phyloP scores from a whole-genome alignment of 805 yeast species.

The Vanderwaltozyma polyspora region DNA sequence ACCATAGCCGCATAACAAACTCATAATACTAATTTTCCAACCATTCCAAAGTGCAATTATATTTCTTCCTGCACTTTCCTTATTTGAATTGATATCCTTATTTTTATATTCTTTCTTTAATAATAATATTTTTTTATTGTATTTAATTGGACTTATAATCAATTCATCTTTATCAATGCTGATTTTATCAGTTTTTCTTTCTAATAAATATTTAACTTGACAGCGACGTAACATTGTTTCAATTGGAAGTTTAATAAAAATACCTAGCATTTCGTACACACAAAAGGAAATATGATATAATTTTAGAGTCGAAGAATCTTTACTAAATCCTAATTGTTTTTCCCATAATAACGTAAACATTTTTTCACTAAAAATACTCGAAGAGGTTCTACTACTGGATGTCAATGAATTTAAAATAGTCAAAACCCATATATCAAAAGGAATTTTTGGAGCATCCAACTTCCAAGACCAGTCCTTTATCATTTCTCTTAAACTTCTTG shows the following conservation, averaged over 20 bases:
- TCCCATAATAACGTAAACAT: slow-evolving; percentile 3
- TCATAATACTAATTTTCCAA: slow-evolving; percentile 79
- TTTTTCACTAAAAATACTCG: slow-evolving; percentile 36
- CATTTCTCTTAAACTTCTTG: slow-evolving; percentile 63
- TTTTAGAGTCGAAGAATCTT: slow-evolving; percentile 45
- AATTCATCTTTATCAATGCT: slow-evolving; percentile 30
- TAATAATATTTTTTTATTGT: slow-evolving; percentile 26
- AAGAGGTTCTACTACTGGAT: slow-evolving; percentile 16
- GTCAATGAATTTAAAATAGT: slow-evolving; percentile 55
- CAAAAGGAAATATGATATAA: slow-evolving; percentile 32
- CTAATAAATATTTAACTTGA: slow-evolving; percentile 56
- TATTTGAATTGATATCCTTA: background rate
- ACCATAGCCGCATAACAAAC: slow-evolving; percentile 78
- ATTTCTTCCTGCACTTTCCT: background rate
- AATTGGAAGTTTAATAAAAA: slow-evolving; percentile 70
- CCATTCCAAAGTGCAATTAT: slow-evolving; percentile 57
- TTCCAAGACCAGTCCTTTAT: slow-evolving; percentile 35
- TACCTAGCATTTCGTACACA: slow-evolving; percentile 32
- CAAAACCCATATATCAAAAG: slow-evolving; percentile 52
- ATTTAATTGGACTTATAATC: slow-evolving; percentile 48
- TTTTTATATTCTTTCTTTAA: background rate
- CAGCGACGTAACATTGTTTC: slow-evolving; percentile 80
- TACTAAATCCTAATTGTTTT: slow-evolving; percentile 44
- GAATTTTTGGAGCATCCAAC: slow-evolving; percentile 38
- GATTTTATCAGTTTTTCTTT: slow-evolving; percentile 4